These are phyloP conservation scores for Lentithecium fluviatile DNA, from an alignment of 495 filamentous ascomycete species.

Conservation along the genomic window DNA sequence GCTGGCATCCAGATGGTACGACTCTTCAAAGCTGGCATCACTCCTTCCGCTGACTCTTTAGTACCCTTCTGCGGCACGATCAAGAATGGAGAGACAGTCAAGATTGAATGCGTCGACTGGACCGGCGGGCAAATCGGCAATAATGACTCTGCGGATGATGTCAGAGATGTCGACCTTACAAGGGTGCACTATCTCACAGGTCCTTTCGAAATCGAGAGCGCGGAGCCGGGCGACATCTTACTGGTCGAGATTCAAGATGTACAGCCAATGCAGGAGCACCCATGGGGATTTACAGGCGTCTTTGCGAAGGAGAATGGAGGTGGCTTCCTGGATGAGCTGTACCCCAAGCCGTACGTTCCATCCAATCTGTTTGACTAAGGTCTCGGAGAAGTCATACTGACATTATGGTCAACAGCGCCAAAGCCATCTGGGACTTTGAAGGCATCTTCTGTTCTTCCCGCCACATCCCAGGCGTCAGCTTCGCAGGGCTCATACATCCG, in stretches of 20 bases:
- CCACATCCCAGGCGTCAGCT: constrained; percentile 66
- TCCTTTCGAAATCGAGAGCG: constrained; percentile 85
- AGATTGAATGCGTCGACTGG: constrained; percentile 90
- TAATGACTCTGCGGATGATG: constrained; percentile 85
- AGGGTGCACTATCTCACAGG: constrained; percentile 85
- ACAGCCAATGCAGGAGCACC: constrained; percentile 80
- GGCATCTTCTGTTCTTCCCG: constrained; percentile 89
- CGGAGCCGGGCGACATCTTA: constrained; percentile 82
- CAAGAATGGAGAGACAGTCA: constrained; percentile 82
- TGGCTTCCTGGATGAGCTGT: constrained; percentile 87
- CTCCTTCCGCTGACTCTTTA: constrained; percentile 37
- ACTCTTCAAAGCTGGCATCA: neutral
- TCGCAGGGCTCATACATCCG: constrained; percentile 73
- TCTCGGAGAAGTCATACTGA: neutral
- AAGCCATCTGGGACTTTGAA: constrained; percentile 97
- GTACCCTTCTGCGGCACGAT: constrained; percentile 77
- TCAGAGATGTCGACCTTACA: constrained; percentile 82
- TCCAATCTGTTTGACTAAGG: neutral
- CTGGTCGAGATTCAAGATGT: constrained; percentile 95
- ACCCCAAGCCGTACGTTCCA: constrained; percentile 56
- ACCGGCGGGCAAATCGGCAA: constrained; percentile 84
- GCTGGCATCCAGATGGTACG: constrained; percentile 91
- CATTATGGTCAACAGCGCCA: constrained; percentile 55
- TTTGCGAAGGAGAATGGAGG: constrained; percentile 84
- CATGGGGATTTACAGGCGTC: constrained; percentile 90